phyloP scores from a whole-genome alignment of 371 early-diverging fungal genomes.

The Syncephalastrum sp. region DNA sequence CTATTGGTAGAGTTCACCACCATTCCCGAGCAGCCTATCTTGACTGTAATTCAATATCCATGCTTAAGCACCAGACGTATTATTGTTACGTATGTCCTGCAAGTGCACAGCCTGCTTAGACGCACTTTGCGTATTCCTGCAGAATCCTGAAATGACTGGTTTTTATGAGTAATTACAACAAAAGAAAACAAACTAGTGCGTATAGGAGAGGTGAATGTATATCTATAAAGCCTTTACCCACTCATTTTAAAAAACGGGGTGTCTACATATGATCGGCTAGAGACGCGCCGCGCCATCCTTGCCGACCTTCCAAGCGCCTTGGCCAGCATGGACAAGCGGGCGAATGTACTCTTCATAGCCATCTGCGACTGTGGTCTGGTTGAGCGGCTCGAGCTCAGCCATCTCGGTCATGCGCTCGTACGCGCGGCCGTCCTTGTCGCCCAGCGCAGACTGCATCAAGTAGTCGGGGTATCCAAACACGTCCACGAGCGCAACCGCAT shows the following conservation, averaged over 20 bases:
- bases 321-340: slow-evolving; percentile 48
- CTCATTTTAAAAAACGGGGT: neutral
- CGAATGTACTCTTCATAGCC: slow-evolving; percentile 57
- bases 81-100: no score
- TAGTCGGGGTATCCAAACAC: slow-evolving; percentile 72
- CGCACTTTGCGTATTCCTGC: no score
- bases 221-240: no score
- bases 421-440: slow-evolving; percentile 65
- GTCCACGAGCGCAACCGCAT: slow-evolving; percentile 73
- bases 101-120: no score
- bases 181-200: no score
- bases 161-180: no score
- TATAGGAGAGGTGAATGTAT: no score
- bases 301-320: slow-evolving; percentile 32
- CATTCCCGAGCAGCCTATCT: no score
- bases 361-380: slow-evolving; percentile 42
- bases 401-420: slow-evolving; percentile 69
- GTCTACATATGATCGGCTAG: slow-evolving; percentile 6
- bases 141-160: no score
- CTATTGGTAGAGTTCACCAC: no score
- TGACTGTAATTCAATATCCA: no score
- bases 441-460: slow-evolving; percentile 71
- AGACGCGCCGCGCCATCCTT: slow-evolving; percentile 35
- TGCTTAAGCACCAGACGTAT: no score
- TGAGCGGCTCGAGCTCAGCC: slow-evolving; percentile 72